Base-by-base conservation (phyloP, 495 filamentous ascomycete species). In the Pseudotulostoma volvatum region DNA sequence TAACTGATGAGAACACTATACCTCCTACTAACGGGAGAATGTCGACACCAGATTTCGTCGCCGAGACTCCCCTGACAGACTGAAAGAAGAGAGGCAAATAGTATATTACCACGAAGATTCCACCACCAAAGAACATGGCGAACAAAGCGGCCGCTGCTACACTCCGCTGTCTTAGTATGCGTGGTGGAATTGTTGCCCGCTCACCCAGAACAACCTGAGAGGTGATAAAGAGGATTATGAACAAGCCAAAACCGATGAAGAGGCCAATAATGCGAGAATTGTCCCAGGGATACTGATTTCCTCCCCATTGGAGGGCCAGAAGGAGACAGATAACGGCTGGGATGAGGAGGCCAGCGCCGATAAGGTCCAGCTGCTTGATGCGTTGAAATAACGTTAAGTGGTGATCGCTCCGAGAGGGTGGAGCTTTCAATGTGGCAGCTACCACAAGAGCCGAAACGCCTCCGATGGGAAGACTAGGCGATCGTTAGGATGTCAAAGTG, bases 51-150 rank as follows among this genome's bases (percentile, higher is more conserved):
- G 76, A 80, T 5, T 64, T 51, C 13, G 74, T 66, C 9, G 83
- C 77, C 0, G 55, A 62, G 1, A 66, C 63, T 16, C 65, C 70
- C 50, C 79, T 70, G 40, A 86, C 68, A 19, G 75, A 66, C 38
- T 66, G 63, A 45, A 66, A 64, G 44, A 53, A 67, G 25, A 66
- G 59, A 0, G 61, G 61, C 3, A 66, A 39, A 36, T 61, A 66
- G 37, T 62, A 63, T 0, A 64, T 48, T 2, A 71, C 52, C 31
- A 75, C 52, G 31, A 82, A 63, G 53, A 79, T 73, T 2, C 59
- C 52, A 9, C 66, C 63, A 19, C 68, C 68, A 51, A 33, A 82
- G 54, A 18, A 84, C 47, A 51, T 52, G 5, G 67, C 65, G 15
- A 80, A 60, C 31, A 79, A 45, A 25, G 71, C 52, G 0, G 57